A percentile compares a stretch with the other conserved stretches of the same genome.
These are phyloP conservation scores for Termitomyces titanicus DNA, from an alignment of 768 basidiomycete genomes.

Conservation along the genomic window DNA sequence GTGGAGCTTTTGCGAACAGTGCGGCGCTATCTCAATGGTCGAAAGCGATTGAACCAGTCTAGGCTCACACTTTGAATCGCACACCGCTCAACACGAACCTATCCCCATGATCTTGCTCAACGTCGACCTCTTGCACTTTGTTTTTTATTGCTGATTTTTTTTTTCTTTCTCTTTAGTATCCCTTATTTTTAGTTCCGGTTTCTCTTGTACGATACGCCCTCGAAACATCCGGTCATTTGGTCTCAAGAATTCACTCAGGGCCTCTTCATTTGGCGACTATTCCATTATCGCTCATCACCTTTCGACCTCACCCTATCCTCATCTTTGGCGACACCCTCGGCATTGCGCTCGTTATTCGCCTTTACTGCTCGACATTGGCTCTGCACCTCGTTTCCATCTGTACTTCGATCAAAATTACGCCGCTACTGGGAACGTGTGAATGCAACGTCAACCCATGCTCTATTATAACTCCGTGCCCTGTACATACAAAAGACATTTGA, in stretches of 20 bases:
- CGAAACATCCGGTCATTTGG: background rate
- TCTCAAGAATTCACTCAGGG: background rate
- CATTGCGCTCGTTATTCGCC: background rate
- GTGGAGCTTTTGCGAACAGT: conserved; percentile 89
- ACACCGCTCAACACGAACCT: background rate
- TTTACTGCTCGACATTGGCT: background rate
- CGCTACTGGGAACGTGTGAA: conserved; percentile 6
- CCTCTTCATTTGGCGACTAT: conserved; percentile 13
- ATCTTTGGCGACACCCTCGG: conserved; percentile 21
- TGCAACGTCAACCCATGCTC: conserved; percentile 7
- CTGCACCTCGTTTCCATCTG: background rate
- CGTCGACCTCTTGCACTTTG: conserved; percentile 9
- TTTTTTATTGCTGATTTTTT: conserved; percentile 18
- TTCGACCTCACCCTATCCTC: conserved; percentile 20
- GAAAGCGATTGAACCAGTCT: conserved; percentile 52
- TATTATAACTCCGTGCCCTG: conserved; percentile 7
- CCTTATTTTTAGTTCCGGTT: conserved; percentile 8
- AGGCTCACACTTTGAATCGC: background rate
- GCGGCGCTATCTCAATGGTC: conserved; percentile 87
- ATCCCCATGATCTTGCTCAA: background rate
- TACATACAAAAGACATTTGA: conserved; percentile 12
- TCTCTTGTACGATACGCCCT: background rate
- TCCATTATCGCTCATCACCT: background rate
- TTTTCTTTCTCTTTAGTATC: conserved; percentile 11
- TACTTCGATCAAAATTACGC: conserved; percentile 9